Evolutionary conservation across 257 asterid species (phyloP), one percentile per base, ranked within the genome.

Genomic region (Coffea eugenioides): DNA sequence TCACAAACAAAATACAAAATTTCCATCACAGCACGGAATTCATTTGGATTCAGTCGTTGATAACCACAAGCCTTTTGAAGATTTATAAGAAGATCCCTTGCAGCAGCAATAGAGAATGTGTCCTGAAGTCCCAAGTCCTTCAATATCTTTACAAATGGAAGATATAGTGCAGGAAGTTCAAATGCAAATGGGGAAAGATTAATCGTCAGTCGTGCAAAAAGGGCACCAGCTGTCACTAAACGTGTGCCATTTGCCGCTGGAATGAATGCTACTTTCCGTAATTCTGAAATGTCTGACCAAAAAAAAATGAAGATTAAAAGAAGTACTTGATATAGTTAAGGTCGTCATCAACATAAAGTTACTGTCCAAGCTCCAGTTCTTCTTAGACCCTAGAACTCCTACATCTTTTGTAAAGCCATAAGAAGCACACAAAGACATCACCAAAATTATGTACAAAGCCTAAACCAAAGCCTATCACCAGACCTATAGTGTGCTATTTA

Each of bases 161-260:
- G 98, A 86, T 88, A 93, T 14, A 86, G 69, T 51, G 98, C 80
- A 84, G 98, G 93, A 82, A 95, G 98, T 83, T 95, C 98, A 84
- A 95, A 95, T 69, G 97, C 97, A 84, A 95, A 95, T 61, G 98
- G 98, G 85, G 98, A 93, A 68, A 95, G 91, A 86, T 90, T 91
- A 76, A 95, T 86, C 18, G 97, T 86, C 91, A 95, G 81, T 69
- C 94, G 97, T 64, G 97, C 92, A 85, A 90, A 95, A 80, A 95
- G 98, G 81, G 95, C 93, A 83, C 88, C 90, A 72, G 97, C 94
- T 74, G 88, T 90, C 89, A 93, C 98, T 89, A 95, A 84, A 59
- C 98, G 98, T 54, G 98, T 95, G 80, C 97, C 95, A 84, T 95
- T 95, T 78, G 98, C 98, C 79, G 95, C 98, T 71, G 98, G 98